Percentiles rank a stretch among this genome's conserved stretches.
These are phyloP conservation scores for Penicillium decumbens DNA, from an alignment of 2,329 filamentous ascomycete genomes.

Conservation along the genomic window DNA sequence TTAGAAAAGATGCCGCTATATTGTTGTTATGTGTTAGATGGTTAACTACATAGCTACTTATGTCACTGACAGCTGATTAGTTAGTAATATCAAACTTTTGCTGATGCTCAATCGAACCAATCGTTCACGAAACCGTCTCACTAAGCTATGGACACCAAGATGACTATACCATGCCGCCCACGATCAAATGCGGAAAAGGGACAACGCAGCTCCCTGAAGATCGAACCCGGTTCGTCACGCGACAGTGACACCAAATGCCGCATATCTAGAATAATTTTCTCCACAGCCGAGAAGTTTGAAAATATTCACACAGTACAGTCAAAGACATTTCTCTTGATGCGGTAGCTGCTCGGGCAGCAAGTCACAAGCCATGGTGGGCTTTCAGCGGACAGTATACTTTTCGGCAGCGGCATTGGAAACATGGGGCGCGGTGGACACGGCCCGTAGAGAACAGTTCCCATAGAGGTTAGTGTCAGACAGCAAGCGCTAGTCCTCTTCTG, in stretches of 20 bases:
- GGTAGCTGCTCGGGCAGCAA: constrained; percentile 10
- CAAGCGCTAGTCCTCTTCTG: neutral
- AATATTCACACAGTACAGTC: constrained; percentile 3
- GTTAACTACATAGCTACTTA: neutral
- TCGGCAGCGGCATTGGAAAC: constrained; percentile 13
- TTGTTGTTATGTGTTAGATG: no score
- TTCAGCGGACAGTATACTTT: constrained; percentile 3
- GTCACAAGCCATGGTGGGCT: neutral
- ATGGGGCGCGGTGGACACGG: constrained; percentile 7
- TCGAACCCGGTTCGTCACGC: neutral
- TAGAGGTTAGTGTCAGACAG: neutral
- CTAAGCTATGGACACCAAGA: constrained; percentile 11
- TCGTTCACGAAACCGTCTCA: constrained; percentile 11
- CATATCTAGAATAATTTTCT: constrained; percentile 8
- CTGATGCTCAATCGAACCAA: constrained; percentile 2
- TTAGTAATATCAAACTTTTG: no score
- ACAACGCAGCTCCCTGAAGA: constrained; percentile 6
- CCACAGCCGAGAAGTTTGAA: neutral
- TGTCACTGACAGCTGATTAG: neutral
- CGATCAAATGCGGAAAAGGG: constrained; percentile 6
- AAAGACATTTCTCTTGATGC: constrained; percentile 6
- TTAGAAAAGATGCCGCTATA: no score
- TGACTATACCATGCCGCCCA: constrained; percentile 9
- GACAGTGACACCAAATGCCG: constrained; percentile 1
- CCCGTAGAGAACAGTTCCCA: neutral